Conservation (phyloP, 176 grass and related monocot genomes). For the Triticum aestivum region DNA sequence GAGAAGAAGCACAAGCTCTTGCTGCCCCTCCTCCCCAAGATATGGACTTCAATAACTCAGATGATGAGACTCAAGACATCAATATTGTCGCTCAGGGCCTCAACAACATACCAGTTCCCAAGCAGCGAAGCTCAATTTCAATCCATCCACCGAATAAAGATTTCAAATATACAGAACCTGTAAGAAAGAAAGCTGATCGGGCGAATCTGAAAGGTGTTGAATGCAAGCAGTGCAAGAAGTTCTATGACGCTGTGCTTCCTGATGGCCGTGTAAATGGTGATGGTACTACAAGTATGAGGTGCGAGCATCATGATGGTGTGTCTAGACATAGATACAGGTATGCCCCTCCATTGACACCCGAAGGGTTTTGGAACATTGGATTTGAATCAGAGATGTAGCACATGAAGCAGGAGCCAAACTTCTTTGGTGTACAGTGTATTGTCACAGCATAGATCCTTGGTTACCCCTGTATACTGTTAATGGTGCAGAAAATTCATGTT, state of each 20-base stretch:
- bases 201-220: constrained; percentile 85
- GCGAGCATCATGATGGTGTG: constrained; percentile 91
- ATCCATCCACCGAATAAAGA: constrained; percentile 60
- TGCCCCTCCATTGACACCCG: constrained; percentile 78
- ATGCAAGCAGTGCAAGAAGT: constrained; percentile 96
- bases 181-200: constrained; percentile 83
- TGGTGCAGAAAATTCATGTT: background rate
- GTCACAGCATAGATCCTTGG: background rate
- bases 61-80: constrained; percentile 81
- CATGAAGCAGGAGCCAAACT: constrained; percentile 20
- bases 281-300: constrained; percentile 45
- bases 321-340: constrained; percentile 93
- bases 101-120: constrained; percentile 31
- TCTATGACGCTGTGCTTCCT: constrained; percentile 90
- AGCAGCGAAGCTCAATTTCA: constrained; percentile 41
- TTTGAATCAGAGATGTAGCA: constrained; percentile 92
- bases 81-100: constrained; percentile 52
- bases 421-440: constrained; percentile 12
- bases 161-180: constrained; percentile 83
- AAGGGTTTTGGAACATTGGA: constrained; percentile 98
- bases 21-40: constrained; percentile 52
- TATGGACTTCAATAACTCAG: constrained; percentile 73
- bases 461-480: background rate
- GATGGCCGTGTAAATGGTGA: constrained; percentile 38
- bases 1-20: constrained; percentile 52